phyloP scores from a whole-genome alignment of 2,329 filamentous ascomycete genomes.

The Colletotrichum lupini region DNA sequence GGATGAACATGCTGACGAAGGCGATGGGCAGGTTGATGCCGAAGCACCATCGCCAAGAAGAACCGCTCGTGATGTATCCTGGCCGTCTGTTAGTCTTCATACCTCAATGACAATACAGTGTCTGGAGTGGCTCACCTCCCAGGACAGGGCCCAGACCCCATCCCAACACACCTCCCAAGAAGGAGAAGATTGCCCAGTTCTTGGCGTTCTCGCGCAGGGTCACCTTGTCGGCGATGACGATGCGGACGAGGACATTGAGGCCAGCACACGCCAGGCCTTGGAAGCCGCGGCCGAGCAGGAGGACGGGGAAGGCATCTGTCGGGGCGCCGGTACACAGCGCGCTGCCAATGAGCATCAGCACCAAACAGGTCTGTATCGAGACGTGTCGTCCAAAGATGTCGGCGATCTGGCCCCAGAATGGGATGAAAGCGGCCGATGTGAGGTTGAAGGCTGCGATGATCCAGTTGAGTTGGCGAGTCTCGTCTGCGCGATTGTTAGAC shows the following conservation, averaged over 20 bases:
- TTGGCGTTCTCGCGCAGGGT: conserved; percentile 69
- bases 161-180: conserved; percentile 65
- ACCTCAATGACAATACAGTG: no score
- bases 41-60: conserved; percentile 76
- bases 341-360: conserved; percentile 69
- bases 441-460: conserved; percentile 77
- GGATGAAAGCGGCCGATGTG: conserved; percentile 74
- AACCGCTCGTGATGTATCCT: conserved; percentile 59
- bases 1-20: conserved; percentile 60
- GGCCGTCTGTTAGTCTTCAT: neutral
- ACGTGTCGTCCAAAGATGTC: conserved; percentile 73
- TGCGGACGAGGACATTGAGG: conserved; percentile 68
- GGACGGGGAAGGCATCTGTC: conserved; percentile 63
- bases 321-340: conserved; percentile 70
- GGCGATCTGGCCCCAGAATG: conserved; percentile 72
- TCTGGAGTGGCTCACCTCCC: conserved; percentile 54
- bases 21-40: conserved; percentile 70
- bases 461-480: conserved; percentile 72
- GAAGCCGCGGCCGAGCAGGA: conserved; percentile 71
- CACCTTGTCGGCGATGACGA: conserved; percentile 74
- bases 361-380: conserved; percentile 69
- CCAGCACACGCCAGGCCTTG: conserved; percentile 73
- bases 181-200: conserved; percentile 71
- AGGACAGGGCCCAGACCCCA: conserved; percentile 72
- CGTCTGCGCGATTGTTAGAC: conserved; percentile 45